phyloP scores from a whole-genome alignment of 805 yeast genomes.

The Metschnikowia similis region DNA sequence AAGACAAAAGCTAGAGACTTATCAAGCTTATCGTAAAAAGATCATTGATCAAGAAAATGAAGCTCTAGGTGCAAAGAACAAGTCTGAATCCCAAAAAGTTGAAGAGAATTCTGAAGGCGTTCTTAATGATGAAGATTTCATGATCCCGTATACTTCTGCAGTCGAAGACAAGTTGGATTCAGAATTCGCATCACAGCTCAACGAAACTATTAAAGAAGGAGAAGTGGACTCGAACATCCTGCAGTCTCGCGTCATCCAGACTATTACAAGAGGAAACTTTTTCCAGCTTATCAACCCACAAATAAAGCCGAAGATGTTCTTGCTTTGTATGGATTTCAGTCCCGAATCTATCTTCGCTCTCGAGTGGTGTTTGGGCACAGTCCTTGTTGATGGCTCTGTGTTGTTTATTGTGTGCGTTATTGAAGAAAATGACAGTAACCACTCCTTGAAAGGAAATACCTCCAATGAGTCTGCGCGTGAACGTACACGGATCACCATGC shows the following conservation, averaged over 20 bases:
- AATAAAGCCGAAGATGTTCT: conserved; percentile 53
- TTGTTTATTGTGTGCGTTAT: conserved; percentile 64
- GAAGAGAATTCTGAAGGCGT: conserved; percentile 10
- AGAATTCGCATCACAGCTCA: conserved; percentile 51
- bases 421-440: conserved; percentile 38
- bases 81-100: conserved; percentile 6
- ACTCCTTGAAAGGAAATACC: conserved; percentile 37
- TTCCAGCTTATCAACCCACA: conserved; percentile 46
- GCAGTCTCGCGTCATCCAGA: conserved; percentile 60
- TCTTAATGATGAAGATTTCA: conserved; percentile 23
- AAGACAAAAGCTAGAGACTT: conserved; percentile 50
- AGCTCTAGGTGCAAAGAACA: conserved; percentile 14
- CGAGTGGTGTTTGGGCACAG: conserved; percentile 85
- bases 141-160: conserved; percentile 67
- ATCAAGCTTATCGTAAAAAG: conserved; percentile 54
- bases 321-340: conserved; percentile 77
- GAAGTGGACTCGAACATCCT: conserved; percentile 49
- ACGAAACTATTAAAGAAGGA: conserved; percentile 52
- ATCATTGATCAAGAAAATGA: conserved; percentile 57
- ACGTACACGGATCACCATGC: conserved; percentile 34
- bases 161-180: conserved; percentile 61
- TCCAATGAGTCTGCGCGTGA: conserved; percentile 35
- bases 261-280: conserved; percentile 65
- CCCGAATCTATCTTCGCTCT: conserved; percentile 80
- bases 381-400: conserved; percentile 77